Percentiles rank a stretch among this genome's conserved stretches.
These are phyloP conservation scores for Metschnikowia arizonensis DNA, from an alignment of 805 yeast species.

Conservation along the genomic window DNA sequence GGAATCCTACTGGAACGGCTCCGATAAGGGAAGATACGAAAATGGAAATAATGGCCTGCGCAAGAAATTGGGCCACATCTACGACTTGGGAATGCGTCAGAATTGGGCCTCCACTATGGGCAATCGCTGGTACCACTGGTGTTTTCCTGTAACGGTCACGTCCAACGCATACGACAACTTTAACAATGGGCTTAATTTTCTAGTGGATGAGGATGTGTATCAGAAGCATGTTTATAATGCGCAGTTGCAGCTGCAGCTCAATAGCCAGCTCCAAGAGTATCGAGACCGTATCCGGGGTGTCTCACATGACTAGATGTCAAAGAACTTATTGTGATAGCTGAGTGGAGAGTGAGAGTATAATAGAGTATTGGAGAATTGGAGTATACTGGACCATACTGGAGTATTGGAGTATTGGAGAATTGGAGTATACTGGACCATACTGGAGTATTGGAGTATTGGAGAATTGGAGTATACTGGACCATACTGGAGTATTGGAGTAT, in stretches of 20 bases:
- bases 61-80: conserved; percentile 57
- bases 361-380: too few species aligned
- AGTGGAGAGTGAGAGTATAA: too few species aligned
- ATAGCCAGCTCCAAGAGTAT: conserved; percentile 33
- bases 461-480: too few species aligned
- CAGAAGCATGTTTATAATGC: conserved; percentile 39
- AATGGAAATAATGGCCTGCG: conserved; percentile 40
- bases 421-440: too few species aligned
- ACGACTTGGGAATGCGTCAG: conserved; percentile 59
- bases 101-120: conserved; percentile 84
- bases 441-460: too few species aligned
- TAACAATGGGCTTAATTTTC: conserved; percentile 50
- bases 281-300: conserved; percentile 16
- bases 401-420: too few species aligned
- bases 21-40: conserved; percentile 31
- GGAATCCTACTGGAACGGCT: conserved; percentile 47
- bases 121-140: conserved; percentile 56
- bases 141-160: conserved; percentile 49
- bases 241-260: conserved; percentile 43
- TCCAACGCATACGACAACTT: conserved; percentile 17
- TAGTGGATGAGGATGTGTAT: conserved; percentile 41
- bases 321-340: too few species aligned
- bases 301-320: background rate
- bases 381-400: too few species aligned
- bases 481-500: too few species aligned